Base-by-base conservation (phyloP, 106 monocot species). In the Hemerocallis citrina region DNA sequence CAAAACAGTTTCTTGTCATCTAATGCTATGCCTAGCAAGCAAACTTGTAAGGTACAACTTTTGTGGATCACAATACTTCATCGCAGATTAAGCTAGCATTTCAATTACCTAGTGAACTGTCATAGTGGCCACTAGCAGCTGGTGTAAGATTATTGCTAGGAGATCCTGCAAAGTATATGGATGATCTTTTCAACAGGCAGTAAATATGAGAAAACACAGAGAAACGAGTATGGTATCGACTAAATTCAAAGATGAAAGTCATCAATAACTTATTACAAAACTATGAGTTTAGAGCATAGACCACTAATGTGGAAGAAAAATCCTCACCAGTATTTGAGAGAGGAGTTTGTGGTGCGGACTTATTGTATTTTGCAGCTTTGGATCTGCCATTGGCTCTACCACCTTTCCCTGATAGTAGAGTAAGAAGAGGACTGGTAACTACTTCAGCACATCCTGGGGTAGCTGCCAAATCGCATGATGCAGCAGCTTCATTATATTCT, bases 91-190 rank as follows among this genome's bases (percentile, higher is more conserved):
- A n/a, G n/a, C n/a, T n/a, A n/a, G 8, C n/a, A n/a, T 15, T 62
- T 28, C 27, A 44, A 7, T 87, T 60, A 96, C 95, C 90, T 84
- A 96, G 50, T 61, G 91, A 91, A 62, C 81, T 95, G 66, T 89
- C 90, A 86, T 78, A 89, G 31, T 85, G 86, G 73, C 86, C 80
- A 25, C 74, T 79, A 36, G 78, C 65, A 61, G 55, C 76, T 48
- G 95, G 80, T 5, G 79, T 84, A 1, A 74, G 61, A 46, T 61
- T 30, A 77, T 91, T 86, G 65, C 55, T 34, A 24, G 78, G 83
- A 21, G 95, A 90, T 63, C 79, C 95, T 96, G 73, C 60, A 80
- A 66, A 63, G 49, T 35, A 33, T 14, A 35, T 3, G n/a, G 5
- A 24, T 24, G 31, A 23, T n/a, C 35, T 21, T 22, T 11, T 47